phyloP scores from a whole-genome alignment of 2,329 filamentous ascomycete species.

The Rhynchosporium agropyri region DNA sequence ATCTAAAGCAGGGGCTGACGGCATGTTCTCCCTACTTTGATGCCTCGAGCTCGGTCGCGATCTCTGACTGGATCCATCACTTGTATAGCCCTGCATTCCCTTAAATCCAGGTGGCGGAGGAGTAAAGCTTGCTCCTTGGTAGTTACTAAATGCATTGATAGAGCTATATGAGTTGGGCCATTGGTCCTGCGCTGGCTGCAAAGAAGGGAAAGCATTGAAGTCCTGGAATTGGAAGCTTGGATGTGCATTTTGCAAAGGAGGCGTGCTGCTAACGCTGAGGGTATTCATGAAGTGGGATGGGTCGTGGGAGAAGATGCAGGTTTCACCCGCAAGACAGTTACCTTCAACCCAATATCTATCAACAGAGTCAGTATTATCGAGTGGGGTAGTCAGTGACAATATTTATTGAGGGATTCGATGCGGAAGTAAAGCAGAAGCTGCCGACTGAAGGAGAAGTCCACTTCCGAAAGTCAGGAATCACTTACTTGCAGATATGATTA shows the following conservation, averaged over 20 bases:
- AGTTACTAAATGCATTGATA: constrained; percentile 52
- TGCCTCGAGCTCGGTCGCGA: constrained; percentile 86
- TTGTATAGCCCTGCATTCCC: constrained; percentile 56
- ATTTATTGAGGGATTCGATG: not conserved
- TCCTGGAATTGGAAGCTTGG: constrained; percentile 80
- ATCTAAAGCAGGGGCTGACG: constrained; percentile 76
- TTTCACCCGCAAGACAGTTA: constrained; percentile 89
- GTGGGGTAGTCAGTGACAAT: not conserved
- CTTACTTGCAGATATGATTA: constrained; percentile 97
- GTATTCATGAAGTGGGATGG: constrained; percentile 81
- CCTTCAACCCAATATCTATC: constrained; percentile 91
- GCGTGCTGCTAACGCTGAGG: constrained; percentile 70
- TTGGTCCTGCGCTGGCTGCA: constrained; percentile 65
- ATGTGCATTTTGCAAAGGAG: constrained; percentile 63
- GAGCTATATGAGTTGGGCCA: constrained; percentile 50
- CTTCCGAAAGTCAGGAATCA: constrained; percentile 16
- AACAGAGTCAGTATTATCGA: not conserved
- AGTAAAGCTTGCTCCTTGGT: constrained; percentile 55
- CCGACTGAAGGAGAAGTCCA: not conserved
- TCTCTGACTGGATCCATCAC: constrained; percentile 68
- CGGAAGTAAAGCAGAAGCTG: not conserved
- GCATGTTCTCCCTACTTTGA: constrained; percentile 60
- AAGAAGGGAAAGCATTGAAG: constrained; percentile 79
- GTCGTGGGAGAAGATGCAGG: constrained; percentile 97
- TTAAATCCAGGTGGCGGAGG: constrained; percentile 75